Conservation (phyloP, 1,284 basidiomycete genomes). For the Apiotrichum domesticum region DNA sequence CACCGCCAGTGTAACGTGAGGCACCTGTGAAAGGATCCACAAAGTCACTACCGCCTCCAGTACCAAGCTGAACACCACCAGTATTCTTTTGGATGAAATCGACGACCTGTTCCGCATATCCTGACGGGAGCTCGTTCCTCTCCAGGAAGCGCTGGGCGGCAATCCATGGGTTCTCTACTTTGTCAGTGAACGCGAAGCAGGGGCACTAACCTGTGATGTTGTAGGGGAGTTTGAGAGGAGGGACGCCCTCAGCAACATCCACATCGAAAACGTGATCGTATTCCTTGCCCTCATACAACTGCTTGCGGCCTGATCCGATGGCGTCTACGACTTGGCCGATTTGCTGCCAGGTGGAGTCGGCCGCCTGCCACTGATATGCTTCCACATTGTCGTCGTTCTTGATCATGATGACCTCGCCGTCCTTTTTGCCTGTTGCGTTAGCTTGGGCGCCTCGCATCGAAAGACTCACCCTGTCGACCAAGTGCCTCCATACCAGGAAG, state of each 20-base stretch:
- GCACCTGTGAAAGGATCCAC: constrained; percentile 85
- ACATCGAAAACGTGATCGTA: constrained; percentile 99
- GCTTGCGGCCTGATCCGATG: constrained; percentile 77
- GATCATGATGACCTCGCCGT: constrained; percentile 89
- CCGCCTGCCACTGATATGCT: constrained; percentile 79
- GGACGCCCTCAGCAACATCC: constrained; percentile 86
- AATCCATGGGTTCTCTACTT: constrained; percentile 78
- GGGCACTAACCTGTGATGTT: constrained; percentile 66
- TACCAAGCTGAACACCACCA: constrained; percentile 61
- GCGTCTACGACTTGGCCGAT: constrained; percentile 94
- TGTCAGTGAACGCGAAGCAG: background rate
- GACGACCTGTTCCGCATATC: constrained; percentile 85
- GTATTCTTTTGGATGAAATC: constrained; percentile 92
- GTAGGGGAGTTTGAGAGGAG: constrained; percentile 89
- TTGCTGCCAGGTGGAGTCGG: constrained; percentile 72
- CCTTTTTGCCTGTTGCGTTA: constrained; percentile 63
- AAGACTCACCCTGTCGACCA: constrained; percentile 57
- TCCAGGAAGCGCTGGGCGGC: constrained; percentile 87
- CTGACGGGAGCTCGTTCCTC: constrained; percentile 71
- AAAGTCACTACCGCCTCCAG: constrained; percentile 52
- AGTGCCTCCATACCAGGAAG: constrained; percentile 80
- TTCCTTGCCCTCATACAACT: constrained; percentile 83
- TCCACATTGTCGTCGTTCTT: constrained; percentile 71
- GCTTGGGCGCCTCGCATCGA: no score
- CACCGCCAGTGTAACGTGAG: constrained; percentile 53